Conservation (phyloP, 2,329 filamentous ascomycete species). For the Neophaeococcomyces mojaviensis region DNA sequence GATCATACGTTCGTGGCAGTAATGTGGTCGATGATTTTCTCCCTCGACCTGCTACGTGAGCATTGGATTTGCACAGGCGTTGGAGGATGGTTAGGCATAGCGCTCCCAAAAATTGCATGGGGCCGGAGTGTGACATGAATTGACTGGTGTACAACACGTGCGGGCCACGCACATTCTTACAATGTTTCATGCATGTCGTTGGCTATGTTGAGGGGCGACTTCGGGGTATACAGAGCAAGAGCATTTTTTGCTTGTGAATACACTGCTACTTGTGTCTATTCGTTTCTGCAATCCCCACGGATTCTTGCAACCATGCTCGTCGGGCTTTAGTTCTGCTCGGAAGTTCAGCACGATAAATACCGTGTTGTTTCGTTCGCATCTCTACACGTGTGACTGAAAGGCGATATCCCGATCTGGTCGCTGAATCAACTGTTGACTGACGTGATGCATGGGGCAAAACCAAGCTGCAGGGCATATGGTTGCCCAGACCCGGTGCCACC, state of each 20-base stretch:
- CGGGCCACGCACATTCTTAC: neutral
- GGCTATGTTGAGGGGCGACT: neutral
- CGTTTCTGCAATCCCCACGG: too few species aligned
- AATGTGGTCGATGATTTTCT: constrained; percentile 4
- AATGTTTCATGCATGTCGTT: constrained; percentile 3
- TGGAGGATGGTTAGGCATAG: neutral
- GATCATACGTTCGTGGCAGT: constrained; percentile 35
- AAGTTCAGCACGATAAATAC: too few species aligned
- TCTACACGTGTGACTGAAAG: too few species aligned
- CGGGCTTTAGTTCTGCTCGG: too few species aligned
- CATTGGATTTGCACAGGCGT: constrained; percentile 1
- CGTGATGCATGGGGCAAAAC: neutral
- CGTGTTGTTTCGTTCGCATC: too few species aligned
- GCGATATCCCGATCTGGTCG: too few species aligned
- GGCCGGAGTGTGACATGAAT: neutral
- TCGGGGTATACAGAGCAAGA: neutral
- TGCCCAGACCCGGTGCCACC: constrained; percentile 1
- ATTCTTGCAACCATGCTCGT: too few species aligned
- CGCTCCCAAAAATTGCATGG: neutral
- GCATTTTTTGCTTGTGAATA: neutral
- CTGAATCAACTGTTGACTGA: neutral
- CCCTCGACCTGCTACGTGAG: neutral
- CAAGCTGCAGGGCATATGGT: constrained; percentile 3
- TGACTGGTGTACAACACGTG: constrained; percentile 4
- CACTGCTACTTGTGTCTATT: neutral